phyloP scores from a whole-genome alignment of 768 basidiomycete genomes.

The Tylopilus vinaceipallidus region DNA sequence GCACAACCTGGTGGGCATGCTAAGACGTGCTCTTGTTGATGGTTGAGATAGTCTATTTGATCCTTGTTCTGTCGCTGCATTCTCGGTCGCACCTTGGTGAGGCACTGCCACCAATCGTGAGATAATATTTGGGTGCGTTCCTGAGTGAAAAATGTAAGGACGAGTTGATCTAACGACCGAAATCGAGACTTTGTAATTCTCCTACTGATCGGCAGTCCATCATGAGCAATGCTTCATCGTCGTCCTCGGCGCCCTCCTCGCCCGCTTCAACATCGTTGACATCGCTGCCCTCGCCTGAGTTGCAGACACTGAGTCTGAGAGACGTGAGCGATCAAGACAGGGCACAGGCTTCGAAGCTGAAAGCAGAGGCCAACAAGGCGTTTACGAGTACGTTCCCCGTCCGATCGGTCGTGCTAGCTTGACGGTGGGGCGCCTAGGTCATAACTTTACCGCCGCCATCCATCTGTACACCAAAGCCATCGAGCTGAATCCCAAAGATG shows the following conservation, averaged over 20 bases:
- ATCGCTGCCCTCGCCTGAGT: conserved; percentile 57
- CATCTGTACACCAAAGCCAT: conserved; percentile 83
- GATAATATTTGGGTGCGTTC: conserved; percentile 19
- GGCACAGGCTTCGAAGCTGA: conserved; percentile 66
- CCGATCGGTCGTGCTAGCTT: background rate
- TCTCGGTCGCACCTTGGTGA: too few species aligned
- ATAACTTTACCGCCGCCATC: conserved; percentile 76
- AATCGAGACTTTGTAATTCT: background rate
- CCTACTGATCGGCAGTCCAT: conserved; percentile 4
- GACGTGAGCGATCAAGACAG: conserved; percentile 72
- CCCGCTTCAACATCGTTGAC: conserved; percentile 53
- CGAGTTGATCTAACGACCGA: background rate
- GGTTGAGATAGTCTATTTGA: background rate
- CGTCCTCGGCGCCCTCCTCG: conserved; percentile 37
- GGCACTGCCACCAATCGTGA: conserved; percentile 33
- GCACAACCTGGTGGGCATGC: background rate
- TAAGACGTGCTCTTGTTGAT: background rate
- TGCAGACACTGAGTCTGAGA: conserved; percentile 48
- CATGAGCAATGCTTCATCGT: conserved; percentile 26
- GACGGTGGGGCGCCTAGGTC: conserved; percentile 38
- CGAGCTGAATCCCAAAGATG: conserved; percentile 81
- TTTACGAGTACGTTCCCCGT: conserved; percentile 54
- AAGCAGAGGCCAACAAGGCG: conserved; percentile 85
- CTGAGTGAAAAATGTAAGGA: conserved; percentile 5
- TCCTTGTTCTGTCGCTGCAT: background rate